Evolutionary conservation across 768 basidiomycete genomes (phyloP), one percentile per base, ranked within the genome.

Genomic region (Sporobolomyces pararoseus): DNA sequence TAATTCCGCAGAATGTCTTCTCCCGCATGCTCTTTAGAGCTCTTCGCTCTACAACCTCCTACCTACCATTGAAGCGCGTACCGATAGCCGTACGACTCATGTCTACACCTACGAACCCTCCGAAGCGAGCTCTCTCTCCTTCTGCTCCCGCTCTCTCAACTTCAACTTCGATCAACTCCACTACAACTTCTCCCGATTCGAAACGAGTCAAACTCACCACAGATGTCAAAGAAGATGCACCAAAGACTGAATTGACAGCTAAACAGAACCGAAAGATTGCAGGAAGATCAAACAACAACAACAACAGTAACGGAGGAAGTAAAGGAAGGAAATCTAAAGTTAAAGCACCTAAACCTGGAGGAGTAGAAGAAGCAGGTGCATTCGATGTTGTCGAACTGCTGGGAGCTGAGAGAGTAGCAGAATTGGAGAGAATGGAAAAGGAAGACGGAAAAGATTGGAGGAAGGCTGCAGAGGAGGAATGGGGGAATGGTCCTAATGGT

Each of bases 331-430:
- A 71, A 16, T 53, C 51, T n/a, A 71, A 68, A 39, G 54, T 37
- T 29, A 73, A 73, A 65, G 31, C 69, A 31, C 64, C 55, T 21
- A 73, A 75, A 63, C 66, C 71, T 19, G 75, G 71, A 27, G 74
- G 70, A 7, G 72, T 51, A 10, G 75, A 76, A 52, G 73, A 76
- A 42, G 66, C 73, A 3, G 65, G 89, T 34, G 86, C 84, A 80
- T 84, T 83, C 57, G 91, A 96, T 66, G 84, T 93, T 29, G 77
- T 84, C 35, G 82, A 81, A 4, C 81, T 92, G 6, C 81, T 96
- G 3, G 91, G 90, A 2, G 63, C 80, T 52, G 84, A 86, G 21
- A 80, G 80, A 12, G 85, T 88, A 0, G 82, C 85, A 32, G 78
- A 80, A 19, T 81, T 84, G 21, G 25, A 42, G 21, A 27, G 50